phyloP scores from a whole-genome alignment of 2,329 filamentous ascomycete genomes.

The Fusarium drepaniforme region DNA sequence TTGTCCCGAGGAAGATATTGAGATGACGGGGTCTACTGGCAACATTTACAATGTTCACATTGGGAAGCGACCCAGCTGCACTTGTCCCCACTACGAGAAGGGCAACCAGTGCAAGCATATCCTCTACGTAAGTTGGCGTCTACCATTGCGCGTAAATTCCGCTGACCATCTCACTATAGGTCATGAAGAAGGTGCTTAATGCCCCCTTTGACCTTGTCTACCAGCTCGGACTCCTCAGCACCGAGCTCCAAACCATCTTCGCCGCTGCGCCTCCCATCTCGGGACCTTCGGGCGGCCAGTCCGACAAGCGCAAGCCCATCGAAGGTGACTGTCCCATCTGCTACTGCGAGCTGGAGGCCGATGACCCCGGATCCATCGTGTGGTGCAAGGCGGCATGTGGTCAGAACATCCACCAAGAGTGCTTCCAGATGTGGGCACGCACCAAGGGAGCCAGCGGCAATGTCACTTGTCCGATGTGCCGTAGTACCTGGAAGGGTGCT shows the following conservation, averaged over 20 bases:
- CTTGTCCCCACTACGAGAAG: conserved; percentile 65
- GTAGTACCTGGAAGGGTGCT: conserved; percentile 66
- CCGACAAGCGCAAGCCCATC: conserved; percentile 59
- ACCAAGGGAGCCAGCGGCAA: conserved; percentile 53
- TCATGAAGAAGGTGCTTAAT: conserved; percentile 70
- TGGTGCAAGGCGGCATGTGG: conserved; percentile 66
- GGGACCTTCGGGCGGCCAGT: conserved; percentile 42
- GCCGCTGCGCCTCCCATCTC: conserved; percentile 64
- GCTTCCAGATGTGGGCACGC: conserved; percentile 66
- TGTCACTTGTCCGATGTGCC: conserved; percentile 72
- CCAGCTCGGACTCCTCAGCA: conserved; percentile 70
- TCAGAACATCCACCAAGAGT: conserved; percentile 66
- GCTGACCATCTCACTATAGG: conserved; percentile 46
- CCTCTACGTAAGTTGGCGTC: conserved; percentile 60
- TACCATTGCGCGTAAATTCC: fast-evolving
- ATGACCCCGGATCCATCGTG: conserved; percentile 54
- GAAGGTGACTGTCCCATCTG: conserved; percentile 71
- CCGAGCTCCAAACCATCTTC: conserved; percentile 72
- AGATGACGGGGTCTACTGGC: conserved; percentile 73
- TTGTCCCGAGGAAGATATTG: conserved; percentile 64
- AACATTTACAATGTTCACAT: conserved; percentile 73
- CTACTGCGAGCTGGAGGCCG: conserved; percentile 59
- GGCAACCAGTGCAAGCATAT: conserved; percentile 76
- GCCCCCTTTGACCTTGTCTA: conserved; percentile 69
- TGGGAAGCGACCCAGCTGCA: conserved; percentile 62